These are phyloP conservation scores for Saturnispora besseyi DNA, from an alignment of 805 yeast genomes.

Conservation along the genomic window DNA sequence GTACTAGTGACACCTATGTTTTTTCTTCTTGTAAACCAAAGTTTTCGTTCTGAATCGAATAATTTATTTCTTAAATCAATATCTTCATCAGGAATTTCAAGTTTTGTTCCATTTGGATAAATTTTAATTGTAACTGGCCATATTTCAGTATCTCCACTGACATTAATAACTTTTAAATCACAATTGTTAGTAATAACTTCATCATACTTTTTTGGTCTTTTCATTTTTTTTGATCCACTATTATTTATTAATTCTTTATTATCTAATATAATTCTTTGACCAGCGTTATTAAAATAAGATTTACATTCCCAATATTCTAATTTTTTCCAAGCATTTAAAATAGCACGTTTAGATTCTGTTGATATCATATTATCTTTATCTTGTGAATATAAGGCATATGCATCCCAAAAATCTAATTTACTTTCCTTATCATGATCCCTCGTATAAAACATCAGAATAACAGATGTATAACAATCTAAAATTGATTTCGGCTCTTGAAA, in stretches of 20 bases:
- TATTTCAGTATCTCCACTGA: constrained; percentile 3
- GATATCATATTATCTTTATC: background rate
- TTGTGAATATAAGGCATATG: background rate
- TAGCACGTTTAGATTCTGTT: background rate
- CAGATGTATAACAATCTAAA: background rate
- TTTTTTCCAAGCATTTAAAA: background rate
- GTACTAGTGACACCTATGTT: background rate
- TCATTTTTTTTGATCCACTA: background rate
- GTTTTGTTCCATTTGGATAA: constrained; percentile 12
- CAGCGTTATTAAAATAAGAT: background rate
- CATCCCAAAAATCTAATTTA: constrained; percentile 8
- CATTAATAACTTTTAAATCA: background rate
- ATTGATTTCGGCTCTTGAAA: background rate
- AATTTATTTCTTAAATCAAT: constrained; percentile 1
- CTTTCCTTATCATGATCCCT: constrained; percentile 1
- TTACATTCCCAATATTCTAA: constrained; percentile 1
- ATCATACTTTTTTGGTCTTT: background rate
- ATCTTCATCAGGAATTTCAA: constrained; percentile 1
- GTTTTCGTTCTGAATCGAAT: constrained; percentile 6
- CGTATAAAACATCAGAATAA: constrained; percentile 2
- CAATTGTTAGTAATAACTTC: constrained; percentile 4
- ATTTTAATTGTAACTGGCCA: constrained; percentile 8
- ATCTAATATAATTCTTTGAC: constrained; percentile 2
- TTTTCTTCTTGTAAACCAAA: constrained; percentile 5
- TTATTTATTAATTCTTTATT: constrained; percentile 1